A percentile compares a stretch with the other conserved stretches of the same genome.
Conservation (phyloP, 345 rosid species). For the Eutrema heterophyllum region DNA sequence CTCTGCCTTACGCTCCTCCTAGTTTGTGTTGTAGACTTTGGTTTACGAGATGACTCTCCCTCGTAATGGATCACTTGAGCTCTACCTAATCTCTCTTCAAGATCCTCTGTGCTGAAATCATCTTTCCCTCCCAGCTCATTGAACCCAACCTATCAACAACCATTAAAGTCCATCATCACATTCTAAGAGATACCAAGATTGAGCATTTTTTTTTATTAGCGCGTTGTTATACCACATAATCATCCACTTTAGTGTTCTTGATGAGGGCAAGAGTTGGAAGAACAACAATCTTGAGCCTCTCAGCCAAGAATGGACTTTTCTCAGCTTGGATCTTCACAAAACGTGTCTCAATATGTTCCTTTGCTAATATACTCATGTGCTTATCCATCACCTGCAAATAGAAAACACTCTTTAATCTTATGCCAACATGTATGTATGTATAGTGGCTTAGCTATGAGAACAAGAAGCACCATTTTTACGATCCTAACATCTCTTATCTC, state of each 20-base stretch:
- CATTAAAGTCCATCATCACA: neutral
- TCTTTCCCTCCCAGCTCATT: slow-evolving; percentile 90
- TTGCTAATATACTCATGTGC: slow-evolving; percentile 73
- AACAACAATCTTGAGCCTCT: slow-evolving; percentile 81
- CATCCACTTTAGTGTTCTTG: slow-evolving; percentile 96
- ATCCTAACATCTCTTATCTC: neutral
- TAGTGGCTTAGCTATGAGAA: no score
- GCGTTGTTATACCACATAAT: slow-evolving; percentile 66
- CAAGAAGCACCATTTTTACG: neutral
- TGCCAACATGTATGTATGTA: neutral
- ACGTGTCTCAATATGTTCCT: slow-evolving; percentile 93
- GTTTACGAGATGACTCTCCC: slow-evolving; percentile 62
- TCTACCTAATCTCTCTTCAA: slow-evolving; percentile 85
- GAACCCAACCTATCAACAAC: slow-evolving; percentile 69
- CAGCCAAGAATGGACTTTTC: slow-evolving; percentile 96
- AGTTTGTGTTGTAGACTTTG: slow-evolving; percentile 43
- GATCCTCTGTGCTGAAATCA: slow-evolving; percentile 84
- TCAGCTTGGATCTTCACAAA: slow-evolving; percentile 94
- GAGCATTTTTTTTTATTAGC: neutral
- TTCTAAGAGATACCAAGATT: neutral
- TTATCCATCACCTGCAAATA: slow-evolving; percentile 90
- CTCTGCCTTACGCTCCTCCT: slow-evolving; percentile 71
- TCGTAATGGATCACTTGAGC: slow-evolving; percentile 70
- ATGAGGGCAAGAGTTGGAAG: slow-evolving; percentile 96
- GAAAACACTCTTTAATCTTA: neutral